Evolutionary conservation across 306 rosid species (phyloP).

Genomic region (Medicago lupulina): DNA sequence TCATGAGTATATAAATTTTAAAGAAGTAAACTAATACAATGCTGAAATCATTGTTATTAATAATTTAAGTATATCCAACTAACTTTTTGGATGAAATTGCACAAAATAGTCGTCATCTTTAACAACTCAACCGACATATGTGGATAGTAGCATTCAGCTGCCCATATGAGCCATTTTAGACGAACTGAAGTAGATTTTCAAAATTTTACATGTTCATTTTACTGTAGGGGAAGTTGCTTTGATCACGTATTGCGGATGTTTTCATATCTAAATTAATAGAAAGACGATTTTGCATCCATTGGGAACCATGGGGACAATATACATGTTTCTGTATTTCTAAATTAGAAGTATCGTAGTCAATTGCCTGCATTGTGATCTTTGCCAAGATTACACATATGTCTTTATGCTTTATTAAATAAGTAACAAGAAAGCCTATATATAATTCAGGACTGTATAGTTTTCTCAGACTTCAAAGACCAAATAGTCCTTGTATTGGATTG

Average conservation of each 20-base stretch:
- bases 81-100: background rate
- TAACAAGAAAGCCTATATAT: background rate
- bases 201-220: conserved; percentile 23
- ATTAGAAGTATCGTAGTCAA: conserved; percentile 6
- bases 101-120: background rate
- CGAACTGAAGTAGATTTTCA: conserved; percentile 6
- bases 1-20: background rate
- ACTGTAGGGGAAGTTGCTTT: conserved; percentile 5
- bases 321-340: background rate
- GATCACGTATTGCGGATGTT: conserved; percentile 1
- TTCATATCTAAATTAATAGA: conserved; percentile 25
- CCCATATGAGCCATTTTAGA: conserved; percentile 4
- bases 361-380: conserved; percentile 20
- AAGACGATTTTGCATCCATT: conserved; percentile 7
- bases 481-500: conserved; percentile 2
- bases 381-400: background rate
- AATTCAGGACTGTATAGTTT: conserved; percentile 15
- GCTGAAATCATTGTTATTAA: background rate
- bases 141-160: conserved; percentile 18
- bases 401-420: background rate
- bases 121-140: conserved; percentile 28
- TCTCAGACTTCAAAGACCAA: conserved; percentile 6
- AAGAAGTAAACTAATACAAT: background rate
- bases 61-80: background rate
- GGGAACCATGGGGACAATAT: conserved; percentile 5